A percentile compares a stretch with the other conserved stretches of the same genome.
phyloP scores from a whole-genome alignment of 257 asterid genomes.

The Jacaranda copaia region DNA sequence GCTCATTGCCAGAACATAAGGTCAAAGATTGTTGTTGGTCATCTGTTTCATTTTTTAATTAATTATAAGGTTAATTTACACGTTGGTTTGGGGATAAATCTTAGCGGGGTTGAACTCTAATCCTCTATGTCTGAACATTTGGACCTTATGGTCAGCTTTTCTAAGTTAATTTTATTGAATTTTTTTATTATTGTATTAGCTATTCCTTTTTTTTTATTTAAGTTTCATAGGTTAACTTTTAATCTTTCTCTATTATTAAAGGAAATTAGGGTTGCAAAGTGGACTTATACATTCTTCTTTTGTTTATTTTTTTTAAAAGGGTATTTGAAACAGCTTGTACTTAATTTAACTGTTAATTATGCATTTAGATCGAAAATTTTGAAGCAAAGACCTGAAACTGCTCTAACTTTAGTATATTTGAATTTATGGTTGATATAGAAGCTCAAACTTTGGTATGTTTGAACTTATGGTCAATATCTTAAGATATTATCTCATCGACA shows the following conservation, averaged over 20 bases:
- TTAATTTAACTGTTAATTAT: too few species aligned
- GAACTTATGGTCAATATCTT: too few species aligned
- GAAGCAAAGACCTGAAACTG: too few species aligned
- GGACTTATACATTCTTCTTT: too few species aligned
- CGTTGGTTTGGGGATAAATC: background rate
- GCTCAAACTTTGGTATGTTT: too few species aligned
- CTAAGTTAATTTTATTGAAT: background rate
- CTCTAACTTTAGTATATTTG: too few species aligned
- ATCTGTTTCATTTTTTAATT: background rate
- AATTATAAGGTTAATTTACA: background rate
- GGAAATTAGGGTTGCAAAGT: too few species aligned
- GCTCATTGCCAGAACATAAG: conserved; percentile 30
- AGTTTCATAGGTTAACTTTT: background rate
- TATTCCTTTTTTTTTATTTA: background rate
- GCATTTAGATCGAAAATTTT: too few species aligned
- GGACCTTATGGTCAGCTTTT: conserved; percentile 2
- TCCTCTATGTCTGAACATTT: background rate
- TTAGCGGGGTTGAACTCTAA: background rate
- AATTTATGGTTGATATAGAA: too few species aligned
- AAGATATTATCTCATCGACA: too few species aligned
- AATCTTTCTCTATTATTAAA: background rate
- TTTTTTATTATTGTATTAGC: background rate
- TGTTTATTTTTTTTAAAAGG: too few species aligned
- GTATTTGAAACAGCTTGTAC: too few species aligned
- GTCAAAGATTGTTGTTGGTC: conserved; percentile 37